Evolutionary conservation across 2,329 filamentous ascomycete genomes (phyloP).

Genomic region (Penicillium nordicum): DNA sequence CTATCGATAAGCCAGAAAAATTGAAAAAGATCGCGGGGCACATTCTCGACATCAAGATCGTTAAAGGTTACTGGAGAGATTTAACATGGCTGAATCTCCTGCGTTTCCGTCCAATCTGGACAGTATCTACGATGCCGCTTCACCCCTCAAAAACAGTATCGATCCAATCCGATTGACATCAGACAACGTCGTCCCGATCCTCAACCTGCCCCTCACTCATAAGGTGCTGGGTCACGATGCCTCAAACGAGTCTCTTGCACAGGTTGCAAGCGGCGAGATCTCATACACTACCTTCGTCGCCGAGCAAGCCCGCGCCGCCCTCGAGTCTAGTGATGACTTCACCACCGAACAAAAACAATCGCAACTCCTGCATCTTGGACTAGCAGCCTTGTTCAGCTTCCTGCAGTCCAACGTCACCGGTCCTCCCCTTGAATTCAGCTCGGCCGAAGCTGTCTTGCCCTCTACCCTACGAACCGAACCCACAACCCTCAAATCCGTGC

Average conservation of each 20-base stretch:
- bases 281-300: slow-evolving; percentile 40
- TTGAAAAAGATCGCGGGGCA: slow-evolving; percentile 27
- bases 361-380: slow-evolving; percentile 54
- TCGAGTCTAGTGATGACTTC: slow-evolving; percentile 21
- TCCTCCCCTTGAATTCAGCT: slow-evolving; percentile 65
- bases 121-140: slow-evolving; percentile 31
- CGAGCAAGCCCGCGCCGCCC: slow-evolving; percentile 29
- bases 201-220: slow-evolving; percentile 38
- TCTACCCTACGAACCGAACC: slow-evolving; percentile 34
- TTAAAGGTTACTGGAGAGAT: slow-evolving; percentile 6
- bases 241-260: slow-evolving; percentile 25
- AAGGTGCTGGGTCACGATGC: slow-evolving; percentile 39
- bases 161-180: slow-evolving; percentile 37
- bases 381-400: slow-evolving; percentile 72
- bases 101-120: slow-evolving; percentile 31
- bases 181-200: slow-evolving; percentile 30
- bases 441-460: slow-evolving; percentile 51
- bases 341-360: slow-evolving; percentile 33
- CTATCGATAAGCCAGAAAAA: slow-evolving; percentile 29
- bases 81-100: slow-evolving; percentile 27
- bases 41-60: slow-evolving; percentile 13
- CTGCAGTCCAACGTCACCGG: slow-evolving; percentile 86
- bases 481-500: slow-evolving; percentile 46
- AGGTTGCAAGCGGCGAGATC: slow-evolving; percentile 32
- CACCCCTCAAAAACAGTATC: slow-evolving; percentile 30